A percentile compares a stretch with the other conserved stretches of the same genome.
These are phyloP conservation scores for Vanilla planifolia DNA, from an alignment of 106 monocot species.

Conservation along the genomic window DNA sequence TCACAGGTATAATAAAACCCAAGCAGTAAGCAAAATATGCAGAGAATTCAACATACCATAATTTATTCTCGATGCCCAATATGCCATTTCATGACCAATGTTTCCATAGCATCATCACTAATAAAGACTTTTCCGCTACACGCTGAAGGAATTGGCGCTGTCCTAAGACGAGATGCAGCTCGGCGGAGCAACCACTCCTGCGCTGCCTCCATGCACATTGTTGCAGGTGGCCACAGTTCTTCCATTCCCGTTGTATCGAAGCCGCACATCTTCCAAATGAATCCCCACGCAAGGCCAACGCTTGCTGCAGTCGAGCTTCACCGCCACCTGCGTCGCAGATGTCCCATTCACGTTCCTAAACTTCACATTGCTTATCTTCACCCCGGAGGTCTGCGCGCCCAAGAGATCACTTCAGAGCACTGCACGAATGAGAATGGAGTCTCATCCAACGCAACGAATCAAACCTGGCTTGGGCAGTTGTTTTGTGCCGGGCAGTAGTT, in stretches of 20 bases:
- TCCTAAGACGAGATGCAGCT: slow-evolving; percentile 22
- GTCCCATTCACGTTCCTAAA: slow-evolving; percentile 4
- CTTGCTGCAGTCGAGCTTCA: slow-evolving; percentile 12
- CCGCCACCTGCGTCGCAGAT: background rate
- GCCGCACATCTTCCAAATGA: background rate
- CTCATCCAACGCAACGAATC: background rate
- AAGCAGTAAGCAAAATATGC: too few relatives aligned
- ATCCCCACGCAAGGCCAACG: slow-evolving; percentile 7
- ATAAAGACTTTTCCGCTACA: too few relatives aligned
- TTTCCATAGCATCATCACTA: too few relatives aligned
- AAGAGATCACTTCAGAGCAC: too few relatives aligned
- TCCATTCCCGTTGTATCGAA: background rate
- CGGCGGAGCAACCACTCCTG: slow-evolving; percentile 11
- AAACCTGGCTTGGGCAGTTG: background rate
- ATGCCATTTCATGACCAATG: too few relatives aligned
- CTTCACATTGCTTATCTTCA: slow-evolving; percentile 6
- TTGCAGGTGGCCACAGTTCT: slow-evolving; percentile 11
- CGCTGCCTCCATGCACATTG: slow-evolving; percentile 7
- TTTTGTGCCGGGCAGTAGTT: background rate
- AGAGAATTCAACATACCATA: too few relatives aligned
- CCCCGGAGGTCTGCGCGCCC: background rate
- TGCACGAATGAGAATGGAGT: too few relatives aligned
- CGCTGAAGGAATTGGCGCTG: too few relatives aligned
- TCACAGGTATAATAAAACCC: too few relatives aligned
- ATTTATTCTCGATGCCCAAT: too few relatives aligned